Conservation (phyloP, 371 early-diverging fungal genomes). For the Paraphysoderma sedebokerense region DNA sequence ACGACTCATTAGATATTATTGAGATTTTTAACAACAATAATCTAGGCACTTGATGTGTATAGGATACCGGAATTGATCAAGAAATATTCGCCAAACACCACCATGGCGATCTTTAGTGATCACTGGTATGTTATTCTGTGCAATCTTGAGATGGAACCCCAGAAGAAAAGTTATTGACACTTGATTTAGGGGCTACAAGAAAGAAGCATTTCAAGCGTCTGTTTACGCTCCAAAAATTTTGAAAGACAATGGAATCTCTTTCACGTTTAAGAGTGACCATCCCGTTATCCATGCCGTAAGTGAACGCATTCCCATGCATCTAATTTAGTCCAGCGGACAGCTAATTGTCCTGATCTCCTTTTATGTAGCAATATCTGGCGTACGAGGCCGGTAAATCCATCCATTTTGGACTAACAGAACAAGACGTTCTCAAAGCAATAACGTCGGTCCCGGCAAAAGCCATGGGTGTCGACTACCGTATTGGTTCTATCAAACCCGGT, state of each 20-base stretch:
- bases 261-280: slow-evolving; percentile 68
- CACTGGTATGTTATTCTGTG: no score
- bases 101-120: slow-evolving; percentile 31
- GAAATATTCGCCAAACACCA: no score
- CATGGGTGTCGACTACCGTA: slow-evolving; percentile 44
- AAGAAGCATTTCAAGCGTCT: slow-evolving; percentile 54
- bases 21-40: no score
- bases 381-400: slow-evolving; percentile 61
- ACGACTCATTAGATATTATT: no score
- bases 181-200: slow-evolving; percentile 58
- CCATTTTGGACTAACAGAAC: slow-evolving; percentile 53
- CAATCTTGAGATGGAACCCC: no score
- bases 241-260: slow-evolving; percentile 46
- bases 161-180: no score
- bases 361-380: slow-evolving; percentile 33
- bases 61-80: no score
- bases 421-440: slow-evolving; percentile 39
- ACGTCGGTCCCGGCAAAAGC: slow-evolving; percentile 58
- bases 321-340: no score
- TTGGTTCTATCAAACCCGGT: slow-evolving; percentile 45
- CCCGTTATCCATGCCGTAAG: slow-evolving; percentile 52
- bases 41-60: no score
- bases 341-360: not conserved
- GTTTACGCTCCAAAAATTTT: slow-evolving; percentile 44
- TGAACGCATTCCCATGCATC: no score